Evolutionary conservation across 805 yeast genomes (phyloP).

Genomic region (Spencermartinsiella europaea): DNA sequence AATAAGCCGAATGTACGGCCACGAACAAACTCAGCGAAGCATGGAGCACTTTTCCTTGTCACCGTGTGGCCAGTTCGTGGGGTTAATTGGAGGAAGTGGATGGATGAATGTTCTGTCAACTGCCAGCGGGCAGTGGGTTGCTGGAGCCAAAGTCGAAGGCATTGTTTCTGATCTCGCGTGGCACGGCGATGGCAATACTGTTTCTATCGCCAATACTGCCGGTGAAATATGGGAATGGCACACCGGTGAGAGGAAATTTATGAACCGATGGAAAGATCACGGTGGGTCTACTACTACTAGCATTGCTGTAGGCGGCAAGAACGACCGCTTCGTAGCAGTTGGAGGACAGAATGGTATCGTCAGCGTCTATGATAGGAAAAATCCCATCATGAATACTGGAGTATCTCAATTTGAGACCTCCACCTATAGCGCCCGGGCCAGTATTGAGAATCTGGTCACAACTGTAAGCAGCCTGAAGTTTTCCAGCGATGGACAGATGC

Average conservation of each 20-base stretch:
- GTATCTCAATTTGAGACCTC: slow-evolving; percentile 30
- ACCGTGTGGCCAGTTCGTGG: slow-evolving; percentile 65
- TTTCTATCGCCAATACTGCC: slow-evolving; percentile 60
- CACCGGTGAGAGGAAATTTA: slow-evolving; percentile 44
- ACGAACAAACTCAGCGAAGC: slow-evolving; percentile 74
- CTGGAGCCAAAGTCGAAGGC: slow-evolving; percentile 88
- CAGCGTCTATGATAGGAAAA: slow-evolving; percentile 64
- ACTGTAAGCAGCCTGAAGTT: slow-evolving; percentile 69
- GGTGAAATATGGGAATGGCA: slow-evolving; percentile 93
- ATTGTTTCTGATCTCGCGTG: slow-evolving; percentile 76
- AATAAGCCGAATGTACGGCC: slow-evolving; percentile 86
- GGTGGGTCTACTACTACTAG: slow-evolving; percentile 81
- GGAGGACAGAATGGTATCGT: slow-evolving; percentile 90
- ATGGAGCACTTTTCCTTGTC: slow-evolving; percentile 83
- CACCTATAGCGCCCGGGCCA: slow-evolving; percentile 48
- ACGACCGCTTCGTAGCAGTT: slow-evolving; percentile 77
- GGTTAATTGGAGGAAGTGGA: slow-evolving; percentile 79
- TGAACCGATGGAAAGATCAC: slow-evolving; percentile 75
- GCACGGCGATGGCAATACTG: slow-evolving; percentile 39
- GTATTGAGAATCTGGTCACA: slow-evolving; percentile 76
- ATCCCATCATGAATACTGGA: slow-evolving; percentile 21
- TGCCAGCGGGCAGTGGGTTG: slow-evolving; percentile 75
- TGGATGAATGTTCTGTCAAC: slow-evolving; percentile 83
- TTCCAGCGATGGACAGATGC: slow-evolving; percentile 81
- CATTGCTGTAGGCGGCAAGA: slow-evolving; percentile 55